These are phyloP conservation scores for Lablab purpureus DNA, from an alignment of 306 rosid genomes.

Conservation along the genomic window DNA sequence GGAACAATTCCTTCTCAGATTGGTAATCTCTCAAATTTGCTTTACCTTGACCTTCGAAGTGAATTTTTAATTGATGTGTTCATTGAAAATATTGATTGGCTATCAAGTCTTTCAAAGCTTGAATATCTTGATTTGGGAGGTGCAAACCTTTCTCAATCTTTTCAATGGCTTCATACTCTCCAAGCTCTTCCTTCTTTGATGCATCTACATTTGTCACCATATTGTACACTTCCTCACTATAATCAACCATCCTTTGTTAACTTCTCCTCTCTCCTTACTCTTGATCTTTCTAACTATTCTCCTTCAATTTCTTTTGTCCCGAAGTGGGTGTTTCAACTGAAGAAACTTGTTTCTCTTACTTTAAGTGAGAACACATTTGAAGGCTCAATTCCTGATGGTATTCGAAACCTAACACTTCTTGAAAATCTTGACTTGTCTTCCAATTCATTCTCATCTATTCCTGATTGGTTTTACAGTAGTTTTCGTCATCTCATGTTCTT, in stretches of 20 bases:
- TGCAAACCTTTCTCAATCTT: not conserved
- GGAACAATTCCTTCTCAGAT: constrained; percentile 31
- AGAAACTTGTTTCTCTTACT: not conserved
- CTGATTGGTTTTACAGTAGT: not conserved
- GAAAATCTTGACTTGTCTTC: not conserved
- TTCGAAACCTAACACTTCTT: constrained; percentile 43
- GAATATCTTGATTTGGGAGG: not conserved
- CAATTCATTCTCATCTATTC: constrained; percentile 33
- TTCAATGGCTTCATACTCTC: not conserved
- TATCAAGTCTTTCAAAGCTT: constrained; percentile 1
- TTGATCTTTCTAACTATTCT: not conserved
- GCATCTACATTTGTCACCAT: not conserved
- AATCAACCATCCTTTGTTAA: not conserved
- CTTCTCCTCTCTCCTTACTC: constrained; percentile 23
- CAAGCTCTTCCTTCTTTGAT: constrained; percentile 35
- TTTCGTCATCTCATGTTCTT: constrained; percentile 31
- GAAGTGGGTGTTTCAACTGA: constrained; percentile 7
- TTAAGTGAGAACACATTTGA: accelerated
- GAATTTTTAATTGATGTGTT: no score
- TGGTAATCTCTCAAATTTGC: constrained; percentile 28
- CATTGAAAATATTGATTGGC: not conserved
- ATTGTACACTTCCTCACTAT: not conserved
- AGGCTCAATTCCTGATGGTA: not conserved
- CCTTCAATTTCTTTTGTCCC: not conserved
- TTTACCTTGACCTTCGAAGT: not conserved